Evolutionary conservation across 2,329 filamentous ascomycete genomes (phyloP).

Genomic region (Bipolaris sorokiniana): DNA sequence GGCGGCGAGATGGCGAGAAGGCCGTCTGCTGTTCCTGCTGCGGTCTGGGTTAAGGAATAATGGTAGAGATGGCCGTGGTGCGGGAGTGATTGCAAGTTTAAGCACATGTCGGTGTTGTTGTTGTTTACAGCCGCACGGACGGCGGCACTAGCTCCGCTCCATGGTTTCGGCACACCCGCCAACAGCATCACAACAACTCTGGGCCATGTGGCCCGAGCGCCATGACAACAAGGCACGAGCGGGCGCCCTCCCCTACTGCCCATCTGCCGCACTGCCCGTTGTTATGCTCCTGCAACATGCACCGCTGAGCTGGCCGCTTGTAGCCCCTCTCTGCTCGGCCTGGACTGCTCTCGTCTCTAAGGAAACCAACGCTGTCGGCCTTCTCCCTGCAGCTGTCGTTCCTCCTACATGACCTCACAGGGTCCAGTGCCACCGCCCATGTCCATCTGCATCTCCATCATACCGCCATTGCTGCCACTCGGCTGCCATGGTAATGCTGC

Average conservation of each 20-base stretch:
- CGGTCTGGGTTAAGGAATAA: slow-evolving; percentile 39
- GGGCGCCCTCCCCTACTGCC: slow-evolving; percentile 14
- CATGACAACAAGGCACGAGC: slow-evolving; percentile 21
- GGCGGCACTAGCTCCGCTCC: slow-evolving; percentile 24
- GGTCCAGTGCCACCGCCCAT: slow-evolving; percentile 21
- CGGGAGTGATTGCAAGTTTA: slow-evolving; percentile 38
- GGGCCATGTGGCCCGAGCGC: slow-evolving; percentile 28
- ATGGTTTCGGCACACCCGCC: slow-evolving; percentile 33
- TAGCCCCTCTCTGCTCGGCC: not conserved
- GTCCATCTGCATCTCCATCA: slow-evolving; percentile 6
- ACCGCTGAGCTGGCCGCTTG: not conserved
- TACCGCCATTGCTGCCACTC: slow-evolving; percentile 3
- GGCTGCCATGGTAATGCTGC: slow-evolving; percentile 1
- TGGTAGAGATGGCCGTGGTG: slow-evolving; percentile 46
- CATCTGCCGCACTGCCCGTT: slow-evolving; percentile 9
- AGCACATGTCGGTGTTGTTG: slow-evolving; percentile 36
- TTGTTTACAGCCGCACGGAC: slow-evolving; percentile 28
- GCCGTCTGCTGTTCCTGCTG: slow-evolving; percentile 28
- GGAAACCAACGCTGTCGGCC: slow-evolving; percentile 11
- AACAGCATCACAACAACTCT: slow-evolving; percentile 34
- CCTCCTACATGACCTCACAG: slow-evolving; percentile 32
- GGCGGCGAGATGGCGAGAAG: slow-evolving; percentile 26
- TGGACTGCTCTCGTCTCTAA: slow-evolving; percentile 10
- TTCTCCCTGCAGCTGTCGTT: slow-evolving; percentile 11
- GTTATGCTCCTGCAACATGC: slow-evolving; percentile 11